Evolutionary conservation across 257 asterid species (phyloP).

Genomic region (Solanum habrochaites): DNA sequence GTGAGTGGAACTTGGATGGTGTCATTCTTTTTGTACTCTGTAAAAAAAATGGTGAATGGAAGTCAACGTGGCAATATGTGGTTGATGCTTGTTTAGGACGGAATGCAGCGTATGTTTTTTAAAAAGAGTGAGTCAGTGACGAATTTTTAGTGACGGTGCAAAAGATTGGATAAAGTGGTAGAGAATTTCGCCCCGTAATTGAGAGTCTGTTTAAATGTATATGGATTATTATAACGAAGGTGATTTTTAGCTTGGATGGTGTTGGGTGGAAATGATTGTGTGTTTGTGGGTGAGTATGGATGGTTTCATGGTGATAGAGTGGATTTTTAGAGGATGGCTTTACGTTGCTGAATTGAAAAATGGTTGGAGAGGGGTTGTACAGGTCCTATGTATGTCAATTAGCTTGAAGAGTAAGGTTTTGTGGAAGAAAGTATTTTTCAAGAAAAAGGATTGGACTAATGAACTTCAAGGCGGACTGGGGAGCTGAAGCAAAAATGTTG

Average conservation of each 20-base stretch:
- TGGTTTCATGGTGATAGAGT: not conserved
- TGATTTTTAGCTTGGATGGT: not conserved
- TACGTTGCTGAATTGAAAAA: not conserved
- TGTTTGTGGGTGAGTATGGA: not conserved
- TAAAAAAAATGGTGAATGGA: not conserved
- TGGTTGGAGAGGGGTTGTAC: not conserved
- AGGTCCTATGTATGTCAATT: not conserved
- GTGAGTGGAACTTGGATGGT: not conserved
- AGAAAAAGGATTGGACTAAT: not conserved
- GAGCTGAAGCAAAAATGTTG: not conserved
- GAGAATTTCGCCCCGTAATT: not conserved
- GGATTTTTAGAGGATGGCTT: not conserved
- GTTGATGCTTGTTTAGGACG: not conserved
- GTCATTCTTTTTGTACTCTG: not conserved
- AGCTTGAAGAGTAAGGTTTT: not conserved
- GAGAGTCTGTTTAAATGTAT: not conserved
- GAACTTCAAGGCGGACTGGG: not conserved
- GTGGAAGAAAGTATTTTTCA: not conserved
- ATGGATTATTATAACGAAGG: not conserved
- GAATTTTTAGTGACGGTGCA: not conserved
- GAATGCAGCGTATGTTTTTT: not conserved
- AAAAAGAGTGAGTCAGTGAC: not conserved
- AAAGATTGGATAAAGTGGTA: not conserved
- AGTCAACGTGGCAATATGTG: not conserved
- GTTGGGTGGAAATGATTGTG: not conserved